phyloP scores from a whole-genome alignment of 179 eudicot genomes.

The Kewa caespitosa region DNA sequence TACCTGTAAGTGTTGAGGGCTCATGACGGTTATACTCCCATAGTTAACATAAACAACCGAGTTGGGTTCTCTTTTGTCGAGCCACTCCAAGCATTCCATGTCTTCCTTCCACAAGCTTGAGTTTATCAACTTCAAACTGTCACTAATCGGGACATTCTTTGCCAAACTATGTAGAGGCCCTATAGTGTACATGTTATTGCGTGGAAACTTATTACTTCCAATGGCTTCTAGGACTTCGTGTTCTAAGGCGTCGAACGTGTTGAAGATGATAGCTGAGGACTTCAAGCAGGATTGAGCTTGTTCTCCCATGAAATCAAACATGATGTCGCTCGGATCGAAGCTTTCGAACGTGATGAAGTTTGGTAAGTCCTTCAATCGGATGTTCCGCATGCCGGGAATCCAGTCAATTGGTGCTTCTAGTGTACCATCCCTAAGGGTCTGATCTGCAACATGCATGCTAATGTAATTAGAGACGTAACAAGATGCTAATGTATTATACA shows the following conservation, averaged over 20 bases:
- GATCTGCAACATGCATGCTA: constrained; percentile 20
- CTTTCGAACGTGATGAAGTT: constrained; percentile 20
- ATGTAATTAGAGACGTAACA: no score
- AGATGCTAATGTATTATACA: no score
- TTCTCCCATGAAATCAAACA: constrained; percentile 21
- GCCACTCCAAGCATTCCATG: constrained; percentile 32
- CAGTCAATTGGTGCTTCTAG: constrained; percentile 24
- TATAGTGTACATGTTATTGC: constrained; percentile 2
- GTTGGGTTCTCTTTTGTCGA: constrained; percentile 20
- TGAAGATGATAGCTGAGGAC: constrained; percentile 24
- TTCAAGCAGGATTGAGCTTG: constrained; percentile 12
- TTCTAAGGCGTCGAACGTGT: constrained; percentile 25
- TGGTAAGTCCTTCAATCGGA: constrained; percentile 32
- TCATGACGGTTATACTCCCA: constrained; percentile 34
- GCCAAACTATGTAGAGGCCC: no score
- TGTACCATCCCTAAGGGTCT: constrained; percentile 15
- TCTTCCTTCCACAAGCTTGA: constrained; percentile 33
- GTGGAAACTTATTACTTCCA: no score
- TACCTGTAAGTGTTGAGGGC: no score
- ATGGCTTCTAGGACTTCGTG: not conserved
- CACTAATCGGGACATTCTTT: no score
- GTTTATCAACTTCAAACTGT: constrained; percentile 5
- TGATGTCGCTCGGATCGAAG: constrained; percentile 20
- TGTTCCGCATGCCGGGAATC: constrained; percentile 31
- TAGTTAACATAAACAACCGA: constrained; percentile 42